Evolutionary conservation across 441 rosid genomes (phyloP).

Genomic region (Bocquillonia castaneifolia): DNA sequence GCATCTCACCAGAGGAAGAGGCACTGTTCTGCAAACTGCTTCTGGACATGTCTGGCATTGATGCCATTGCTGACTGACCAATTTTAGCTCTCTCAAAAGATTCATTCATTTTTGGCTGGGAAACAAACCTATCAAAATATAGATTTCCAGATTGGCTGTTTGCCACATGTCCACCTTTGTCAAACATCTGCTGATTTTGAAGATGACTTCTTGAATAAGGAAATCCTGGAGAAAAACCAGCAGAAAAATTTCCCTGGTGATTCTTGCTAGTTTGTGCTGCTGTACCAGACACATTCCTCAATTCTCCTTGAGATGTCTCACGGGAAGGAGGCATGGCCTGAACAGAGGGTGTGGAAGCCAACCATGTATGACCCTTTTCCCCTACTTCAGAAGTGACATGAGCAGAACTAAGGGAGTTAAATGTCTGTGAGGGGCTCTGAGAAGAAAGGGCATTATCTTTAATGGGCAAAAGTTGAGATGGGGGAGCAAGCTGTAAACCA

Average conservation of each 20-base stretch:
- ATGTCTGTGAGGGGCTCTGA: slow-evolving; percentile 33
- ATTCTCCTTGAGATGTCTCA: slow-evolving; percentile 37
- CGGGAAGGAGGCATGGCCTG: slow-evolving; percentile 36
- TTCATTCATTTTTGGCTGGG: slow-evolving; percentile 37
- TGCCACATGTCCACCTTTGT: slow-evolving; percentile 33
- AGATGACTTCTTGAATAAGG: slow-evolving; percentile 40
- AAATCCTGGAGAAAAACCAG: slow-evolving; percentile 37
- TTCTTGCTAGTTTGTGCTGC: slow-evolving; percentile 30
- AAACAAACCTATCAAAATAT: slow-evolving; percentile 35
- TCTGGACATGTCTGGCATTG: slow-evolving; percentile 26
- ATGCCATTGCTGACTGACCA: slow-evolving; percentile 30
- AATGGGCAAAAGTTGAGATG: slow-evolving; percentile 54
- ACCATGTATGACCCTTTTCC: slow-evolving; percentile 37
- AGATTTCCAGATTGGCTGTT: slow-evolving; percentile 28
- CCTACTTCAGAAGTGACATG: slow-evolving; percentile 34
- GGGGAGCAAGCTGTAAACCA: slow-evolving; percentile 77
- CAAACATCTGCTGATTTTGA: slow-evolving; percentile 39
- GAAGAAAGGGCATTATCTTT: slow-evolving; percentile 36
- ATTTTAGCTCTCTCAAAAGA: slow-evolving; percentile 39
- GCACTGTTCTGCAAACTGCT: slow-evolving; percentile 21
- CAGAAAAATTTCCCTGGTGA: slow-evolving; percentile 29
- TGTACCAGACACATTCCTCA: slow-evolving; percentile 25
- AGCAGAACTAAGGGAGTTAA: slow-evolving; percentile 29
- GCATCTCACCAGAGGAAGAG: slow-evolving; percentile 33
- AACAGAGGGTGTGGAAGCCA: slow-evolving; percentile 41